These are phyloP conservation scores for Exophiala sideris DNA, from an alignment of 2,329 filamentous ascomycete species.

Conservation along the genomic window DNA sequence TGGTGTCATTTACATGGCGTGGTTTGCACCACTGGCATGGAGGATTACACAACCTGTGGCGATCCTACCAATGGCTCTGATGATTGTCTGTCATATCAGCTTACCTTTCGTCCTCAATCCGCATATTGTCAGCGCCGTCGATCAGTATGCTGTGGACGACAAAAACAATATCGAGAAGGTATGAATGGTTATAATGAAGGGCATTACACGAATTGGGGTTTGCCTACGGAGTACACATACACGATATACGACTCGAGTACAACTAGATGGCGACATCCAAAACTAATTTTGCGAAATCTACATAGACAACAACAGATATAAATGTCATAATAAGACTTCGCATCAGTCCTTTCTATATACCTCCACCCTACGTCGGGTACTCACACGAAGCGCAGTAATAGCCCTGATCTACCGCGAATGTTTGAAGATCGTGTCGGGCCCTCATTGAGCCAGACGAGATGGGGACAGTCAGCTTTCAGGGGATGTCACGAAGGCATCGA, in stretches of 20 bases:
- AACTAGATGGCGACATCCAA: slow-evolving; percentile 17
- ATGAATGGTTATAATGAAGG: slow-evolving; percentile 18
- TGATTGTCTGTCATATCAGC: slow-evolving; percentile 20
- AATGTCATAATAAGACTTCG: slow-evolving; percentile 4
- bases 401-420: slow-evolving; percentile 12
- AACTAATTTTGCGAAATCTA: slow-evolving; percentile 18
- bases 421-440: slow-evolving; percentile 7
- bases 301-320: slow-evolving; percentile 17
- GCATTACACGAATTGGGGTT: slow-evolving; percentile 11
- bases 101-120: slow-evolving; percentile 19
- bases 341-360: not conserved
- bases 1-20: slow-evolving; percentile 32
- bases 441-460: slow-evolving; percentile 9
- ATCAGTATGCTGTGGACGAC: slow-evolving; percentile 20
- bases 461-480: slow-evolving; percentile 10
- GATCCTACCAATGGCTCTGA: slow-evolving; percentile 65
- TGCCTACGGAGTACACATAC: slow-evolving; percentile 3
- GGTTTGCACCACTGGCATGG: slow-evolving; percentile 37
- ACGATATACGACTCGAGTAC: slow-evolving; percentile 16
- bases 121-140: slow-evolving; percentile 20
- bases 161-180: slow-evolving; percentile 19
- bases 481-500: slow-evolving; percentile 14
- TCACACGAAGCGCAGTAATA: slow-evolving; percentile 8
- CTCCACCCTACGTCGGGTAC: slow-evolving; percentile 11
- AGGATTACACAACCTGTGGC: slow-evolving; percentile 54